Evolutionary conservation across 2,329 filamentous ascomycete genomes (phyloP), one percentile per base, ranked within the genome.

Genomic region (Pezicula radicicola): DNA sequence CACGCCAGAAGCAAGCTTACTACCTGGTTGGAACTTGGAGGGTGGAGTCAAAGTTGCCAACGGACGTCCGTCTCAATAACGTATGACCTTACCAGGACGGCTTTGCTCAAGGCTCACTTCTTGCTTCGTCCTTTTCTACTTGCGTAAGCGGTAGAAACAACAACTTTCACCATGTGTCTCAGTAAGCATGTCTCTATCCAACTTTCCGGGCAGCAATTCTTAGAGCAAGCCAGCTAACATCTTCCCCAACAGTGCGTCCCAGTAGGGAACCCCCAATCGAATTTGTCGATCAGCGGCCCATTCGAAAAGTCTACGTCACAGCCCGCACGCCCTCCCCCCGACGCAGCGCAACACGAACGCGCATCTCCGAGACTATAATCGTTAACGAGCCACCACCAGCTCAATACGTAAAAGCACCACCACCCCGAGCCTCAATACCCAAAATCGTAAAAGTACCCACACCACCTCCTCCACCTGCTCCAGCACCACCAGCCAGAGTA

Each of bases 321-420:
- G 55, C 53, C 5, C 52, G 51, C 8, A 57, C 60, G 55, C 25
- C 61, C 55, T 27, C 57, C 30, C 36, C 50, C 36, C 25, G 39
- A 15, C 48, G 35, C 6, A 57, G 50, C 13, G 54, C 43, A 46
- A 42, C 45, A 16, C 47, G 49, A 37, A 50, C 49, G 28, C 58
- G 55, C 21, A 46, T 58, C 40, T 50, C 52, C 39, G 54, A 61
- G 48, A 58, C 56, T 36, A 46, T 54, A 21, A 55, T 58, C 18
- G 53, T 58, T 47, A 42, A 25, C 10, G 43, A 45, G 19, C 43
- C 51, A 13, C 53, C 54, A 30, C 46, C 54, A 10, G 50, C 50
- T 18, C 49, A 58, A 53, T 54, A 52, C 51, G 49, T 60, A 9
- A 46, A 37, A 10, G 52, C 55, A 10, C 56, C 58, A 18, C 45